These are phyloP conservation scores for Scheffersomyces illinoinensis DNA, from an alignment of 1,139 yeast species.

Conservation along the genomic window DNA sequence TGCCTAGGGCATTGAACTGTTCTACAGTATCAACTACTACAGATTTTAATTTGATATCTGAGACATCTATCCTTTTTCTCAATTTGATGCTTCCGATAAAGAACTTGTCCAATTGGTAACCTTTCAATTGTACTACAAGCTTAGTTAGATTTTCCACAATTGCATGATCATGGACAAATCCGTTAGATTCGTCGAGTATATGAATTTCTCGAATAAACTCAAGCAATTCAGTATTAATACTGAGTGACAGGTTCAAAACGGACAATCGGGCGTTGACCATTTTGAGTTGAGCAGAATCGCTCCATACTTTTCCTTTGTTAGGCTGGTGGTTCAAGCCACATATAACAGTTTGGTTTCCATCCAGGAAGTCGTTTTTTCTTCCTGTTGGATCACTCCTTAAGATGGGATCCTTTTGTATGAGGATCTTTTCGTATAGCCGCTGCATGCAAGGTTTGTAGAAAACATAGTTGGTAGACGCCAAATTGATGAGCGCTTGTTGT, in stretches of 20 bases:
- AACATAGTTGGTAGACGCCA: constrained; percentile 38
- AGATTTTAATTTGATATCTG: constrained; percentile 8
- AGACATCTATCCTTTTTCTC: constrained; percentile 7
- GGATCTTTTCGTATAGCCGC: constrained; percentile 30
- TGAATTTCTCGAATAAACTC: constrained; percentile 23
- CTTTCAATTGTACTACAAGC: constrained; percentile 8
- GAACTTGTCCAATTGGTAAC: constrained; percentile 12
- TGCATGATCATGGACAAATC: constrained; percentile 5
- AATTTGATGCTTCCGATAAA: constrained; percentile 15
- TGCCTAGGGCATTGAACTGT: background rate
- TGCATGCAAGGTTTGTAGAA: constrained; percentile 37
- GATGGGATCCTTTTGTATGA: constrained; percentile 25
- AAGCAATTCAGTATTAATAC: constrained; percentile 27
- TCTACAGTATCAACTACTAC: constrained; percentile 11
- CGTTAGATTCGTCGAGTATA: constrained; percentile 11
- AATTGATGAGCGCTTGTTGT: constrained; percentile 33
- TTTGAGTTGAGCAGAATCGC: constrained; percentile 12
- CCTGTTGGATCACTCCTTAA: constrained; percentile 11
- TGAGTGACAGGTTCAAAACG: constrained; percentile 26
- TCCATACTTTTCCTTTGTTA: constrained; percentile 6
- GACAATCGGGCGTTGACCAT: constrained; percentile 32
- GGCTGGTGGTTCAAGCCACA: constrained; percentile 23
- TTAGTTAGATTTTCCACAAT: constrained; percentile 10
- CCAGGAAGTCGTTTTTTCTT: constrained; percentile 24
- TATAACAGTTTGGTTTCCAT: constrained; percentile 22